Evolutionary conservation across 164 flowering plant genomes (phyloP).

Genomic region (Macadamia tetraphylla): DNA sequence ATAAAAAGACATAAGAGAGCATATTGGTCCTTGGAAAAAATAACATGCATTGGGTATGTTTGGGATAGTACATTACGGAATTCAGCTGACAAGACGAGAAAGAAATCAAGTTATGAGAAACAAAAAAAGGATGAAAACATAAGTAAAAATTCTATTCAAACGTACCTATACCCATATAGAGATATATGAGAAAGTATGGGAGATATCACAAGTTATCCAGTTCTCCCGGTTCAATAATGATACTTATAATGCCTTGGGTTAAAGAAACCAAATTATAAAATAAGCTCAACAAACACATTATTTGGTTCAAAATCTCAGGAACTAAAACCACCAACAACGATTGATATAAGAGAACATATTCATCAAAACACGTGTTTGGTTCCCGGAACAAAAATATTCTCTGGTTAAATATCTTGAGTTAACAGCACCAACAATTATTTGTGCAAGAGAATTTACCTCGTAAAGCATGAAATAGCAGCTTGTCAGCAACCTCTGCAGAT

Average conservation of each 20-base stretch:
- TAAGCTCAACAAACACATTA: background rate
- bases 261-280: background rate
- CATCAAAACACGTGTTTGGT: no score
- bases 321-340: no score
- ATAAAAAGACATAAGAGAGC: background rate
- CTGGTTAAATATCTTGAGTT: background rate
- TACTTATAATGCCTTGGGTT: background rate
- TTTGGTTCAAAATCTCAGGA: background rate
- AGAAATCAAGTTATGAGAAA: background rate
- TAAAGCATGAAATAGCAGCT: constrained; percentile 57
- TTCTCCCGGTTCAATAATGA: background rate
- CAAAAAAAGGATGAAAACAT: no score
- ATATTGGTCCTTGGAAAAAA: background rate
- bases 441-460: constrained; percentile 34
- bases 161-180: no score
- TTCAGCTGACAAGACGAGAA: background rate
- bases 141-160: no score
- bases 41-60: background rate
- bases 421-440: background rate
- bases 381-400: no score
- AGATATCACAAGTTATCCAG: background rate
- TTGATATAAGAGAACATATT: no score
- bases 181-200: no score
- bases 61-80: background rate
- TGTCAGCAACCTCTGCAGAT: constrained; percentile 50